phyloP scores from a whole-genome alignment of 2,329 filamentous ascomycete species.

The Pseudogymnoascus sp. region DNA sequence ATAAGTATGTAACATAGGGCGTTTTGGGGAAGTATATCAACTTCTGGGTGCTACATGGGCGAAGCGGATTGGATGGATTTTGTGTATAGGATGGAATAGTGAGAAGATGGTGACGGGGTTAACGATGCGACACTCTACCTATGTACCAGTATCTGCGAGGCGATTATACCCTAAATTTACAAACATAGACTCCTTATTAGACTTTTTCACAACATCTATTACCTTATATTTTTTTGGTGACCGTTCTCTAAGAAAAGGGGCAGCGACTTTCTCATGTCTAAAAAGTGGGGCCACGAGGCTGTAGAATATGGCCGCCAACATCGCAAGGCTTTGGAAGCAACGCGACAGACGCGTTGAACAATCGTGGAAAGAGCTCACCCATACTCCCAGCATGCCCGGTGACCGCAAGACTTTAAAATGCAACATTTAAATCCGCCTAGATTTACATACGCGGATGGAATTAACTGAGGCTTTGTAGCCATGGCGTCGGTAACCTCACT shows the following conservation, averaged over 20 bases:
- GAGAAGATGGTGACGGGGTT: background rate
- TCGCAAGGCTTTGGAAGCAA: constrained; percentile 1
- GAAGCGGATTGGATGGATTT: background rate
- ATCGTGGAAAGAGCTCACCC: constrained; percentile 1
- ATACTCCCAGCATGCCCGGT: background rate
- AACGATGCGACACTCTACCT: background rate
- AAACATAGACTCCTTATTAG: background rate
- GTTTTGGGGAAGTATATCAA: background rate
- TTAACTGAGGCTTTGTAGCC: constrained; percentile 1
- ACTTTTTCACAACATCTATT: background rate
- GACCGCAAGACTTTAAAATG: constrained; percentile 1
- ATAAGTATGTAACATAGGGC: background rate
- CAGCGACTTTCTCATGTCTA: background rate
- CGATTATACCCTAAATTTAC: background rate
- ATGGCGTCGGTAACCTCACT: constrained; percentile 92
- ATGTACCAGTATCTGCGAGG: background rate
- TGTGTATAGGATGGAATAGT: background rate
- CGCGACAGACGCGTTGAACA: constrained; percentile 2
- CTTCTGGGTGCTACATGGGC: background rate
- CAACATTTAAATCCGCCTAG: background rate
- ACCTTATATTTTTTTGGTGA: background rate
- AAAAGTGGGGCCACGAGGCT: constrained; percentile 1
- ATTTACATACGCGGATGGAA: background rate
- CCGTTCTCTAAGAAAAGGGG: background rate
- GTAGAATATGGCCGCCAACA: background rate